Base-by-base conservation (phyloP, 1,284 basidiomycete genomes). In the Ustilago hordei region DNA sequence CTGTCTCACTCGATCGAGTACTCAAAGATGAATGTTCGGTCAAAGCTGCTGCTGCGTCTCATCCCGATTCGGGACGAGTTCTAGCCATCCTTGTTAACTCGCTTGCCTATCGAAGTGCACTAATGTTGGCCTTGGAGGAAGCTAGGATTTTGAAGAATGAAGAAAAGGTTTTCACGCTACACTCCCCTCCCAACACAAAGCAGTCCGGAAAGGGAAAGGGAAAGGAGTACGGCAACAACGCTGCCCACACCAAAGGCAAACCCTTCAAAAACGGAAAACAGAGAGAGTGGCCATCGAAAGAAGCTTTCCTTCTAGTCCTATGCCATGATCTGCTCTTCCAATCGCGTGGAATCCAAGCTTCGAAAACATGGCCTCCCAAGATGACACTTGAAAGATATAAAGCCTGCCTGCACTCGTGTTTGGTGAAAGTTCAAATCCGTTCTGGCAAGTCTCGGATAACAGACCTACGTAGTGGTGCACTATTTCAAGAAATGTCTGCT, bases 381-480 rank as follows among this genome's bases (percentile, higher is more conserved):
- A 66, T 65, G 19, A 50, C 68, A 2, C 59, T 86, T 12, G 79
- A 78, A 91, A 55, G 93, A 50, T 94, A 98, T 85, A 93, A 93
- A 83, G 93, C 95, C 6, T 90, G 95, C n/a, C 88, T 98, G 5
- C 90, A 91, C 71, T 91, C 93, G 63, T 94, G 96, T 86, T 90
- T 96, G 55, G 91, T 92, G 64, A 91, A 91, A 81, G 87, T 94
- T 64, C 95, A 96, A 86, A 91, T 97, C 11, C 64, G 73, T 4
- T 55, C 52, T n/a, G 82, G 81, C 1, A 81, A 81, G 39, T 17
- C 55, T 8, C 36, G 73, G 2, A 60, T 81, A 0, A 63, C 78
- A 23, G 84, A 86, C 6, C 64, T 86, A 8, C 70, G 83, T 0
- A 58, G 74, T 17, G 84, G 82, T 12, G 81, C 75, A 2, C 52